Conservation (phyloP, 2,329 filamentous ascomycete genomes). For the Paraphoma sp. region DNA sequence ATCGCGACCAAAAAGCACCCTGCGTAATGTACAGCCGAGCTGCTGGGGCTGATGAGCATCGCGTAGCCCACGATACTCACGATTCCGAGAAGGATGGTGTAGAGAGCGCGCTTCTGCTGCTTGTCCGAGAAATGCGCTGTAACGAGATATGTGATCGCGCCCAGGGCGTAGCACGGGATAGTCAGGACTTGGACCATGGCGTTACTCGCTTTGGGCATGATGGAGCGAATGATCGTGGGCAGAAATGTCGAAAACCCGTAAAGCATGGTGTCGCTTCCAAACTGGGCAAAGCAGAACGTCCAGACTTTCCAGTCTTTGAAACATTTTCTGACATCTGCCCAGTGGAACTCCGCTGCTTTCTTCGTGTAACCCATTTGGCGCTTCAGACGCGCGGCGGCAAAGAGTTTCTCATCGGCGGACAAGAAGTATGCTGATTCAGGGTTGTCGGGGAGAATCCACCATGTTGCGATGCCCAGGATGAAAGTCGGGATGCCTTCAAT, state of each 20-base stretch:
- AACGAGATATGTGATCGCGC: constrained; percentile 71
- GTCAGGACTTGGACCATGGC: constrained; percentile 77
- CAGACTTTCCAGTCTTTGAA: constrained; percentile 80
- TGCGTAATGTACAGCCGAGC: constrained; percentile 73
- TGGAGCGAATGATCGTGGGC: constrained; percentile 76
- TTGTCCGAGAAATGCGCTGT: constrained; percentile 72
- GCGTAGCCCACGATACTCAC: constrained; percentile 73
- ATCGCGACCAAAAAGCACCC: constrained; percentile 78
- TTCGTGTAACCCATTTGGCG: constrained; percentile 58
- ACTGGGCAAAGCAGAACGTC: constrained; percentile 72
- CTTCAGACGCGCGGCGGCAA: constrained; percentile 60
- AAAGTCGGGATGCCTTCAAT: constrained; percentile 36
- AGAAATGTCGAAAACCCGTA: constrained; percentile 82
- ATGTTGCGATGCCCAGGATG: constrained; percentile 44
- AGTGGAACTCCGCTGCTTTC: constrained; percentile 62
- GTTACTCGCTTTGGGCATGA: constrained; percentile 66
- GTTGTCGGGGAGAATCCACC: constrained; percentile 69
- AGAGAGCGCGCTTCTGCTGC: constrained; percentile 69
- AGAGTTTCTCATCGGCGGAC: constrained; percentile 62
- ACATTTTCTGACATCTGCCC: constrained; percentile 69
- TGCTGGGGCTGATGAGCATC: constrained; percentile 66
- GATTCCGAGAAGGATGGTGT: constrained; percentile 66
- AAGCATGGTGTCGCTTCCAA: constrained; percentile 77
- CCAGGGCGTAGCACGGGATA: constrained; percentile 78
- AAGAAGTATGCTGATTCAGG: constrained; percentile 71